Base-by-base conservation (phyloP, 2,329 filamentous ascomycete species). In the Phialemonium atrogriseum region DNA sequence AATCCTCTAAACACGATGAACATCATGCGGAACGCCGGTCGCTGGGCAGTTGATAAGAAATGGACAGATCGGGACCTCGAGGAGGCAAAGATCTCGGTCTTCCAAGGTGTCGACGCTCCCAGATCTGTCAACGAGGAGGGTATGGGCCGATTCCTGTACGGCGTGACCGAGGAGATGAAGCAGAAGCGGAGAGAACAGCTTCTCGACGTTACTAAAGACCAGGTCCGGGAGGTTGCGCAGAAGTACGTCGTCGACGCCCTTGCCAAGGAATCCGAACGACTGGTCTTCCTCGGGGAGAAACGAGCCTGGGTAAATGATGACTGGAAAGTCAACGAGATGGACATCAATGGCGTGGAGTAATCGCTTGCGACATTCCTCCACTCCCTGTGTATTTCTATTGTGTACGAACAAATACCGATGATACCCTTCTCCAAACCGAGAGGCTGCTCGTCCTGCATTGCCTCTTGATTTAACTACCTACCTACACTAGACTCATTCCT, bases 51-150 rank as follows among this genome's bases (percentile, higher is more conserved):
- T 9, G 80, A 94, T 44, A 82, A 81, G 47, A 57, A 77, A 35
- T 96, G 87, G 87, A 78, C 77, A 2, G 77, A 82, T 15, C 77
- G 80, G 22, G 88, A 98, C 51, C 67, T 98, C 3, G 89, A 96
- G 50, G 91, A 98, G 56, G 91, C 91, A 40, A 98, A 98, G 62
- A 75, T 98, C 23, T 86, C 84, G 17, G 81, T 94, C 10, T 98
- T 98, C 68, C 88, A 98, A 58, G 69, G 74, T 21, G 74, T 95
- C 8, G 91, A 98, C 56, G 89, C 89, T 9, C 91, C 91, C 1
- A 72, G 80, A 45, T 81, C 84, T 23, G 86, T 96, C 14, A 91
- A 83, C 52, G 70, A 83, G 30, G 89, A 96, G 55, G 91, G 89
- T 21, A 84, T 94, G 77, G 71, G 74, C 25, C 70, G 79, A 33